phyloP scores from a whole-genome alignment of 2,329 filamentous ascomycete genomes.

The Calonectria hongkongensis region DNA sequence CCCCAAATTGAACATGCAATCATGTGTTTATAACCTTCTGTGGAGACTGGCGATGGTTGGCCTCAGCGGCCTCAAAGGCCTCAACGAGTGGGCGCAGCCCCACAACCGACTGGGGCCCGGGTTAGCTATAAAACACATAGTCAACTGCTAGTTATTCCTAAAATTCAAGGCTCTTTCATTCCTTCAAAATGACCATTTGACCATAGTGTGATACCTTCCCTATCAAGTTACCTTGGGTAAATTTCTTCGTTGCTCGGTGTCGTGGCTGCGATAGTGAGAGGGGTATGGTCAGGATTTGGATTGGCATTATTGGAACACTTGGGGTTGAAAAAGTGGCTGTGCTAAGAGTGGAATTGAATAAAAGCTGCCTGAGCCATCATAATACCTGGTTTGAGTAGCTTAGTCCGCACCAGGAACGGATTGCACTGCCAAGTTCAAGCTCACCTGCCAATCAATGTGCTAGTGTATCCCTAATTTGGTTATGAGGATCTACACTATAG shows the following conservation, averaged over 20 bases:
- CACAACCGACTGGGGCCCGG: no score
- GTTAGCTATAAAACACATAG: no score
- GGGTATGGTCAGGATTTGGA: slow-evolving; percentile 53
- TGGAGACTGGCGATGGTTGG: no score
- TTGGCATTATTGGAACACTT: slow-evolving; percentile 54
- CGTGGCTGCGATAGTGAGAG: slow-evolving; percentile 27
- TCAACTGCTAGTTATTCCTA: no score
- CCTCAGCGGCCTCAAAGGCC: no score
- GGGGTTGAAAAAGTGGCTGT: slow-evolving; percentile 38
- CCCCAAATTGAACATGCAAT: background rate
- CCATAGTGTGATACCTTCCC: no score
- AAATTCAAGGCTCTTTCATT: no score
- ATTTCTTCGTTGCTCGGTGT: slow-evolving; percentile 55
- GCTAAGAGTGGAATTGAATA: slow-evolving; percentile 43
- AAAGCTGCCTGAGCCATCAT: slow-evolving; percentile 41
- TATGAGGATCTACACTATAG: background rate
- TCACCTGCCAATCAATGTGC: no score
- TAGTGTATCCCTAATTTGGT: background rate
- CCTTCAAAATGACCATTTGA: no score
- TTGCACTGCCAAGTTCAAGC: slow-evolving; percentile 26
- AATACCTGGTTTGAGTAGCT: slow-evolving; percentile 30
- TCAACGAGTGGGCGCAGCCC: no score
- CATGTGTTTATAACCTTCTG: slow-evolving; percentile 43
- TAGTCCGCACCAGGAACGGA: slow-evolving; percentile 37
- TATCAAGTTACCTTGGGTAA: slow-evolving; percentile 42